phyloP scores from a whole-genome alignment of 2,329 filamentous ascomycete species.

The Raffaelea albimanens region DNA sequence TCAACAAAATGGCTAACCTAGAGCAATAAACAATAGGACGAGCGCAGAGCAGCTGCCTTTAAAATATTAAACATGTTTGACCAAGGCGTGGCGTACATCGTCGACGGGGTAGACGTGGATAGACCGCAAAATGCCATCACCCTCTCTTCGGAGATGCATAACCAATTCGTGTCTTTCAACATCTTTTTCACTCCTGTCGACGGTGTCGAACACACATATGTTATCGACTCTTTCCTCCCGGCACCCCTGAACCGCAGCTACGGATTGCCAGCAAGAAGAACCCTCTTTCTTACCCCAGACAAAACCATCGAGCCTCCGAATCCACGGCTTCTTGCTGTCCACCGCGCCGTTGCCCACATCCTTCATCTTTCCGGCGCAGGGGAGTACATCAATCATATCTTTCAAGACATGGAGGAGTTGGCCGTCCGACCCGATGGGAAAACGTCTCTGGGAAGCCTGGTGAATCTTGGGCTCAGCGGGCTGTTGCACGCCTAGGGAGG shows the following conservation, averaged over 20 bases:
- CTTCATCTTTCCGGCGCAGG: slow-evolving; percentile 3
- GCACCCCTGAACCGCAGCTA: not conserved
- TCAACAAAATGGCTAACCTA: not conserved
- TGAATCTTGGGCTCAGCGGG: no score
- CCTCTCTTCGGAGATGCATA: slow-evolving; percentile 18
- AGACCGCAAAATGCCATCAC: slow-evolving; percentile 28
- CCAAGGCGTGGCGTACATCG: slow-evolving; percentile 21
- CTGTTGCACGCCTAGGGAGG: no score
- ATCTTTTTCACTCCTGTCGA: slow-evolving; percentile 20
- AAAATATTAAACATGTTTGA: slow-evolving; percentile 33
- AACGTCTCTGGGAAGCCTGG: no score
- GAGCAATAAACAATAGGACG: slow-evolving; percentile 3
- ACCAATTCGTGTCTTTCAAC: slow-evolving; percentile 21
- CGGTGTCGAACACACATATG: slow-evolving; percentile 16
- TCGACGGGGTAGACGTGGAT: slow-evolving; percentile 29
- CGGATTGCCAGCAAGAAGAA: not conserved
- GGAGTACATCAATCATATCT: slow-evolving; percentile 2
- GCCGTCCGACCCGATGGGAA: not conserved
- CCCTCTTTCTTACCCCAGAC: not conserved
- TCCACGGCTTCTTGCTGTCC: slow-evolving; percentile 2
- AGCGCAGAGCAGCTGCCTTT: slow-evolving; percentile 22
- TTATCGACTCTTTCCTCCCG: slow-evolving; percentile 16
- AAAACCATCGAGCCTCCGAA: slow-evolving; percentile 4
- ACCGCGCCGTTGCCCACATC: slow-evolving; percentile 4
- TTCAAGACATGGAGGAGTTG: slow-evolving; percentile 1